Conservation (phyloP, 768 basidiomycete species). For the Psilocybe tampanensis region DNA sequence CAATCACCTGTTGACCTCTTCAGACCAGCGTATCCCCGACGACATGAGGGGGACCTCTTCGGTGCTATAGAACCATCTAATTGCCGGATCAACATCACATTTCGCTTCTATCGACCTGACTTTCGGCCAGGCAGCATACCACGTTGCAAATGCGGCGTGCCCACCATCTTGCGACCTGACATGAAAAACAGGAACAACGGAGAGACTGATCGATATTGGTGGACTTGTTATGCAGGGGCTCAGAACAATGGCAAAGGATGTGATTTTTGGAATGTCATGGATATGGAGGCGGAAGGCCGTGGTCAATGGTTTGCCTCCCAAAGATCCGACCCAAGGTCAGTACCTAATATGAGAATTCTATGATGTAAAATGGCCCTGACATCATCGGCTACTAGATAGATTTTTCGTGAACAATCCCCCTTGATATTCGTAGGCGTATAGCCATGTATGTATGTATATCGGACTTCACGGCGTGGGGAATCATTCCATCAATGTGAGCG, state of each 20-base stretch:
- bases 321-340: not conserved
- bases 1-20: conserved; percentile 73
- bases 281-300: conserved; percentile 68
- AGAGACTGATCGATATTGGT: conserved; percentile 69
- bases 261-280: conserved; percentile 72
- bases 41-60: conserved; percentile 13
- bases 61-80: conserved; percentile 50
- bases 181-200: conserved; percentile 73
- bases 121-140: conserved; percentile 69
- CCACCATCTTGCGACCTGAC: conserved; percentile 71
- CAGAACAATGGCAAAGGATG: conserved; percentile 88
- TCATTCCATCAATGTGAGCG: no score
- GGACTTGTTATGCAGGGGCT: conserved; percentile 78
- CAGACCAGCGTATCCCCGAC: conserved; percentile 53
- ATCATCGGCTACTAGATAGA: no score
- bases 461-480: no score
- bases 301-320: conserved; percentile 29
- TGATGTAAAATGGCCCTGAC: not conserved
- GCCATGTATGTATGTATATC: no score
- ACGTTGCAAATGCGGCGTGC: conserved; percentile 71
- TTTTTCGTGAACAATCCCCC: no score
- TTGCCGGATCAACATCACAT: conserved; percentile 83
- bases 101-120: conserved; percentile 85
- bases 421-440: no score
- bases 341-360: not conserved